phyloP scores from a whole-genome alignment of 768 basidiomycete species.

The Lentinus brumalis region DNA sequence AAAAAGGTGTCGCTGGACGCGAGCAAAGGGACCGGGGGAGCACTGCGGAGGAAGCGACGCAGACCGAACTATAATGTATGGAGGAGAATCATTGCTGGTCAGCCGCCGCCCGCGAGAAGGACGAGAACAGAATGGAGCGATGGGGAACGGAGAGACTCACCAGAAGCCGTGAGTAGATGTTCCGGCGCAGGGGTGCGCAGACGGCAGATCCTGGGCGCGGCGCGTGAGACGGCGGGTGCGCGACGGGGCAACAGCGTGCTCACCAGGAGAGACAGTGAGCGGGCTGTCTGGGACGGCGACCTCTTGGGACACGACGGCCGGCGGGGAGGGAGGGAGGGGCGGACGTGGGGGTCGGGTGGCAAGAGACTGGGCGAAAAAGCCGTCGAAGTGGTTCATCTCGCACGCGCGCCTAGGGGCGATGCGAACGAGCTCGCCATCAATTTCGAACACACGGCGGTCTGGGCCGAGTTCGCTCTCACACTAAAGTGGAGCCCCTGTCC shows the following conservation, averaged over 20 bases:
- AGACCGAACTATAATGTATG: neutral
- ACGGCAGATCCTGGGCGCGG: conserved; percentile 17
- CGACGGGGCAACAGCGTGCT: neutral
- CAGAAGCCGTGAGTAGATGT: conserved; percentile 2
- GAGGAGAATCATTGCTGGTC: neutral
- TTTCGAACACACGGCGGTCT: neutral
- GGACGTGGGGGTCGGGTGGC: conserved; percentile 1
- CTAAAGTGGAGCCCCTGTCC: neutral
- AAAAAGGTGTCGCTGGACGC: conserved; percentile 16
- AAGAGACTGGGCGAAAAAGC: conserved; percentile 8
- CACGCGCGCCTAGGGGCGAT: conserved; percentile 6
- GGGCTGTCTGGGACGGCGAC: conserved; percentile 17
- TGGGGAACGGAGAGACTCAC: neutral
- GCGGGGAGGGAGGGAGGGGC: conserved; percentile 1
- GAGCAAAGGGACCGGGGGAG: conserved; percentile 14
- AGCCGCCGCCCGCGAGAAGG: conserved; percentile 1
- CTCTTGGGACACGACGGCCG: conserved; percentile 13
- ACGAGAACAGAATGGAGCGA: neutral
- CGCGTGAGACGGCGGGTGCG: neutral
- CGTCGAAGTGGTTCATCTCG: conserved; percentile 13
- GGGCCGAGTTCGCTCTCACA: neutral
- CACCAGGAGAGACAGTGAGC: conserved; percentile 10
- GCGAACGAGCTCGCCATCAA: neutral
- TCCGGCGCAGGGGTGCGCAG: conserved; percentile 7
- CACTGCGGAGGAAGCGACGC: conserved; percentile 1